Evolutionary conservation across 225 moss, liverwort and hornwort species (phyloP).

Genomic region (Takakia lepidozioides): DNA sequence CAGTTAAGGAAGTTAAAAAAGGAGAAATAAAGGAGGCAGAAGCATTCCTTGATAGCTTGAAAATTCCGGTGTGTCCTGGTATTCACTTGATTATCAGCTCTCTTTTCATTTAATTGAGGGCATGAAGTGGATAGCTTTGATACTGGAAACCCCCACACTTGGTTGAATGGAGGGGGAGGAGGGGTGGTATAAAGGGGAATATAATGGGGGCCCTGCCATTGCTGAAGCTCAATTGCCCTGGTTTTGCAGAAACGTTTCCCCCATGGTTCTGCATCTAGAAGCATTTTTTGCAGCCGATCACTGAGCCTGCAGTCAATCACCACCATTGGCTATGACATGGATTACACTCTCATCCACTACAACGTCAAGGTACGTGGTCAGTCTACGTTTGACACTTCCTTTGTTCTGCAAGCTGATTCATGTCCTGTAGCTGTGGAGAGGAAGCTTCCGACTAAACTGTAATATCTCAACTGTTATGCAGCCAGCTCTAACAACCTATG

Average conservation of each 20-base stretch:
- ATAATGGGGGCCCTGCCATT: too few relatives aligned
- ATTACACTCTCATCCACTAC: slow-evolving; percentile 87
- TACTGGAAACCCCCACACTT: not conserved
- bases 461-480: too few relatives aligned
- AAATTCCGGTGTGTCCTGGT: slow-evolving; percentile 49
- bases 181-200: too few relatives aligned
- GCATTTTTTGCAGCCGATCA: slow-evolving; percentile 88
- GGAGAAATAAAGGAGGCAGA: slow-evolving; percentile 84
- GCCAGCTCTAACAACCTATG: too few relatives aligned
- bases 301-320: slow-evolving; percentile 78
- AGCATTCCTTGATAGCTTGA: slow-evolving; percentile 65
- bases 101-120: too few relatives aligned
- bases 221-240: not conserved
- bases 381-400: too few relatives aligned
- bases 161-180: not conserved
- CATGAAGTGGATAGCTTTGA: too few relatives aligned
- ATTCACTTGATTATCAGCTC: too few relatives aligned
- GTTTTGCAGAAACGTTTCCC: slow-evolving; percentile 64
- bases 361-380: slow-evolving; percentile 53
- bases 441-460: too few relatives aligned
- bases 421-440: too few relatives aligned
- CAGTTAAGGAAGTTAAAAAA: slow-evolving; percentile 76
- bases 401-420: too few relatives aligned
- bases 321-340: slow-evolving; percentile 93
- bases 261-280: slow-evolving; percentile 72